Conservation (phyloP, 768 basidiomycete species). For the Obba rivulosa region DNA sequence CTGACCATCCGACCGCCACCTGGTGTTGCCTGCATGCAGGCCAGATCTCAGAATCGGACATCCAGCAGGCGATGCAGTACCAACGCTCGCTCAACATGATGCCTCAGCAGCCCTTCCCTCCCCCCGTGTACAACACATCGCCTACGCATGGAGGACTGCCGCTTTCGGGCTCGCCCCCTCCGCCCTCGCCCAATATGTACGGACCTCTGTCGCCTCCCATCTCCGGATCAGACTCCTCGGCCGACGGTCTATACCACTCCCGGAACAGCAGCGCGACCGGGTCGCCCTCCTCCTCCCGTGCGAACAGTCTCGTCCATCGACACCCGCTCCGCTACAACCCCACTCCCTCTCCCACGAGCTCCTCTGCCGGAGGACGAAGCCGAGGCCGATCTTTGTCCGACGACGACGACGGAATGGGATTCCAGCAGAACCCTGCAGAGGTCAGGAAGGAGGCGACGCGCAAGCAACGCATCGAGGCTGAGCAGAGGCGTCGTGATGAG, state of each 20-base stretch:
- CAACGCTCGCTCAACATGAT: slow-evolving; percentile 58
- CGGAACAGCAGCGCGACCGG: slow-evolving; percentile 69
- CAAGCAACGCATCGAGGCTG: slow-evolving; percentile 83
- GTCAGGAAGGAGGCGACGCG: slow-evolving; percentile 81
- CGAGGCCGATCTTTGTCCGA: slow-evolving; percentile 65
- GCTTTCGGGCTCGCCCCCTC: slow-evolving; percentile 54
- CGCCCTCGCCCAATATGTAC: slow-evolving; percentile 76
- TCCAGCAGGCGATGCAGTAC: slow-evolving; percentile 62
- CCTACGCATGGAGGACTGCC: slow-evolving; percentile 64
- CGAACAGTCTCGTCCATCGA: slow-evolving; percentile 71
- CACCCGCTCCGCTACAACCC: slow-evolving; percentile 68
- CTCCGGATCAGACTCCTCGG: slow-evolving; percentile 87
- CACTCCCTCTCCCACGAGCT: slow-evolving; percentile 73
- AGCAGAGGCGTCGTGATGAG: slow-evolving; percentile 84
- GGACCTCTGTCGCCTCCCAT: slow-evolving; percentile 81
- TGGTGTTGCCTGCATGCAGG: slow-evolving; percentile 44
- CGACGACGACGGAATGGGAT: slow-evolving; percentile 64
- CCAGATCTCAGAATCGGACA: slow-evolving; percentile 59
- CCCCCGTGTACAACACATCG: slow-evolving; percentile 47
- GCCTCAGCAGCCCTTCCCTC: slow-evolving; percentile 51
- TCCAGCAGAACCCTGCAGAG: slow-evolving; percentile 65
- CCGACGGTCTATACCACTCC: slow-evolving; percentile 73
- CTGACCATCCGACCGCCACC: slow-evolving; percentile 35
- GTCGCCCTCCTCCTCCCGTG: slow-evolving; percentile 75
- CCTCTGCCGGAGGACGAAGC: slow-evolving; percentile 61